Conservation (phyloP, 495 filamentous ascomycete species). For the Acidiella bohemica region DNA sequence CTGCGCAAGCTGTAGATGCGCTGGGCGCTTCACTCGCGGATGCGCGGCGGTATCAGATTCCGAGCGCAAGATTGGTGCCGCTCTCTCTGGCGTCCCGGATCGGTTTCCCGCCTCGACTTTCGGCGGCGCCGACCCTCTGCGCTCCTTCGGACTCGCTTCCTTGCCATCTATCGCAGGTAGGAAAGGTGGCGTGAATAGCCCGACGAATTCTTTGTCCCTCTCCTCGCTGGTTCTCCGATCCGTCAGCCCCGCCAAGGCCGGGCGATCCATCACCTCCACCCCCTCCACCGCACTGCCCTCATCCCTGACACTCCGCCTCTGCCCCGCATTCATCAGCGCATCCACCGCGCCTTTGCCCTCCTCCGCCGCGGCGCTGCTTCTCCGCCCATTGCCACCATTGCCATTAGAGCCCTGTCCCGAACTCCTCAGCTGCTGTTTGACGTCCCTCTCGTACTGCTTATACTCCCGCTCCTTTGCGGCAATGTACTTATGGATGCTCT, state of each 20-base stretch:
- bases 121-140: constrained; percentile 11
- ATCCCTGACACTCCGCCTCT: neutral
- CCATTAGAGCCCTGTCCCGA: neutral
- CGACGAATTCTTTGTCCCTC: constrained; percentile 16
- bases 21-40: constrained; percentile 10
- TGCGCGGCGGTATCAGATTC: constrained; percentile 10
- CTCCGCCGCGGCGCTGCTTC: constrained; percentile 1
- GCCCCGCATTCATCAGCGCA: neutral
- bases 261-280: neutral
- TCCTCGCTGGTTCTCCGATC: constrained; percentile 6
- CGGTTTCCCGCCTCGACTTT: neutral
- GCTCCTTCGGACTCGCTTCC: constrained; percentile 2
- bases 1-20: constrained; percentile 5
- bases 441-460: constrained; percentile 16
- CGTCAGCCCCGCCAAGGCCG: constrained; percentile 2
- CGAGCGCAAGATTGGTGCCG: neutral
- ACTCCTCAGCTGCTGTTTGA: constrained; percentile 3
- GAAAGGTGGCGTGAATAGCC: constrained; percentile 17
- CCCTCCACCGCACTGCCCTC: constrained; percentile 1
- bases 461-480: constrained; percentile 19
- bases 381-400: neutral
- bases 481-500: constrained; percentile 19
- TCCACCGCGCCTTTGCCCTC: constrained; percentile 1
- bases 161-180: constrained; percentile 13
- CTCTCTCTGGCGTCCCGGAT: neutral